phyloP scores from a whole-genome alignment of 202 grass and related monocot genomes.

The Zoysia matrella region DNA sequence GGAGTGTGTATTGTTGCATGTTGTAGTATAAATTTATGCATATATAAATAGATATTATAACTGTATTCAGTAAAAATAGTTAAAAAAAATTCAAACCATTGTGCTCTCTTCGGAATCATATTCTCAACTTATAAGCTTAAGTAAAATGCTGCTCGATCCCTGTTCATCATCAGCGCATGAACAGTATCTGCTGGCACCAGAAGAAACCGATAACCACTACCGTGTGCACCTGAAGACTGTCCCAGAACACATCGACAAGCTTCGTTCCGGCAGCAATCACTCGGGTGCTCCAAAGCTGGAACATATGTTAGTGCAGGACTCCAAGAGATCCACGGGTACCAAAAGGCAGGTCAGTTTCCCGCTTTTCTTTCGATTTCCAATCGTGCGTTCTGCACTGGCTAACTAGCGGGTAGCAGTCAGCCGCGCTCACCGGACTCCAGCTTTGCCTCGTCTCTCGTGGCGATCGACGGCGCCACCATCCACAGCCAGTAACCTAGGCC shows the following conservation, averaged over 20 bases:
- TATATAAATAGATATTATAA: no score
- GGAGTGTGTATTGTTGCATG: no score
- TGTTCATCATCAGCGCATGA: no score
- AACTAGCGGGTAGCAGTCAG: neutral
- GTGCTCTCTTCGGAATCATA: no score
- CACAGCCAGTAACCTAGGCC: neutral
- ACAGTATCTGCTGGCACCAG: no score
- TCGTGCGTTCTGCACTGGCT: conserved; percentile 3
- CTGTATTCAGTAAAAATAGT: no score
- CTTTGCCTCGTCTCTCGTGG: neutral
- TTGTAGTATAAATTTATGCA: no score
- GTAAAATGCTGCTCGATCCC: no score
- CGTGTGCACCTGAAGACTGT: no score
- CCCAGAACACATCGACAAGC: neutral
- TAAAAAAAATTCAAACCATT: no score
- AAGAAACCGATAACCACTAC: no score
- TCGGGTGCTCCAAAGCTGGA: neutral
- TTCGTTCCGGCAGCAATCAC: neutral
- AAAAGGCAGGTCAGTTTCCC: neutral
- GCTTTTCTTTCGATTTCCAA: neutral
- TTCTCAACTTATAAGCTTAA: no score
- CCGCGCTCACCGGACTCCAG: neutral
- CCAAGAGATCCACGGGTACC: neutral
- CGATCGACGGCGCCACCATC: conserved; percentile 44
- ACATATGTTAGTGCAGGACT: neutral